Percentiles rank a stretch among this genome's conserved stretches.
phyloP scores from a whole-genome alignment of 768 basidiomycete genomes.

The Melanogaster broomeanus region DNA sequence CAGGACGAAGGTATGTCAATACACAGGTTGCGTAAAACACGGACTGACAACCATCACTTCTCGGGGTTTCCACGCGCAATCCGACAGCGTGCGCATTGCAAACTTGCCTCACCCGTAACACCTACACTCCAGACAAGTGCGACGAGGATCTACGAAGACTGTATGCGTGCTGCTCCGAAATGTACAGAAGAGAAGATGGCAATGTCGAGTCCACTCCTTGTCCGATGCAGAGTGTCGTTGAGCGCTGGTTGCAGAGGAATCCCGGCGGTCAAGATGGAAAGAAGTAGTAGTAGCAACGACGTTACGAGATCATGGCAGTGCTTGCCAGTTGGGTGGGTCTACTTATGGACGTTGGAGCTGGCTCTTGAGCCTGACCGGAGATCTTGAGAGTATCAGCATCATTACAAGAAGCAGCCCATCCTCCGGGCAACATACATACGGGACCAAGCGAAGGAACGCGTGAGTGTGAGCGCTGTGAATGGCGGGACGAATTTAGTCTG shows the following conservation, averaged over 20 bases:
- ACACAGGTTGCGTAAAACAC: too few species aligned
- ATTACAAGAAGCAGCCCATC: too few species aligned
- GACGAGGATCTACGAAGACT: slow-evolving; percentile 43
- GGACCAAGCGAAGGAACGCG: too few species aligned
- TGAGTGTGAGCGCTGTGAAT: too few species aligned
- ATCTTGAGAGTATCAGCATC: too few species aligned
- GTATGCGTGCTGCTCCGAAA: slow-evolving; percentile 37
- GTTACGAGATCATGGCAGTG: too few species aligned
- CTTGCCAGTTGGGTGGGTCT: neutral
- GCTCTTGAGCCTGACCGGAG: too few species aligned
- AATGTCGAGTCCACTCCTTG: slow-evolving; percentile 54
- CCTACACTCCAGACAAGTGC: slow-evolving; percentile 66
- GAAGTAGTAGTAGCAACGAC: neutral
- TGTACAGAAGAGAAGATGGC: slow-evolving; percentile 48
- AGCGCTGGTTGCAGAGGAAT: slow-evolving; percentile 61
- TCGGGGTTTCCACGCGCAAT: too few species aligned
- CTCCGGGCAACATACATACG: too few species aligned
- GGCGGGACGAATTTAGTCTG: too few species aligned
- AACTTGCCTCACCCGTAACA: slow-evolving; percentile 61
- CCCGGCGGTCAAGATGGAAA: slow-evolving; percentile 17
- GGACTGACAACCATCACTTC: too few species aligned
- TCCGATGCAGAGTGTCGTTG: slow-evolving; percentile 52
- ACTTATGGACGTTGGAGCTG: neutral
- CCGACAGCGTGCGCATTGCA: slow-evolving; percentile 69
- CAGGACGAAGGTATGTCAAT: slow-evolving; percentile 25